Base-by-base conservation (phyloP, 208 protist genomes). In the Trypanosoma rangeli region DNA sequence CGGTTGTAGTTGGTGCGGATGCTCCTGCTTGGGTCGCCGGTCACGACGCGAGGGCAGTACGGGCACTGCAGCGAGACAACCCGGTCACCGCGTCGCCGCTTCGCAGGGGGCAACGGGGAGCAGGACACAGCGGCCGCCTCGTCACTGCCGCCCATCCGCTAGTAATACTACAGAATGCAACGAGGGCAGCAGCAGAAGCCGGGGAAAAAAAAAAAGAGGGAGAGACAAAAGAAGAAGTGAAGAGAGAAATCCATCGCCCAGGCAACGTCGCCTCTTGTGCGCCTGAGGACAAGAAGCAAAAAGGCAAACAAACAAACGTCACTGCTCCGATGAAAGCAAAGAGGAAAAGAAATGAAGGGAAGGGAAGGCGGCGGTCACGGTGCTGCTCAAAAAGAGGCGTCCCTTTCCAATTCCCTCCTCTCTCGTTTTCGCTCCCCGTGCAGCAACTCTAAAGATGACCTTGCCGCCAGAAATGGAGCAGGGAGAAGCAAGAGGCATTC, bases 1-100 rank as follows among this genome's bases (percentile, higher is more conserved):
- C 90, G 83, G 12, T 66, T 64, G 74, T 85, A 95, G 67, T 93
- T 90, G 71, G 87, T 95, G 53, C 73, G 79, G 31, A 89, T 82
- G 61, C 80, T 91, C 42, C 64, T 73, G 63, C 72, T 84, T 7
- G 70, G 62, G 59, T 87, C 73, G 18, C 89, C 86, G 8, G 49
- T 67, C 56, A 91, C 87, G 46, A 65, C 55, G 53, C 87, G 85
- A 26, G 64, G 53, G 67, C 90, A 95, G 58, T 89, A 44, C 2
- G 84, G 80, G 62, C 90, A 95, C 33, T 64, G 65, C 48, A 76
- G 42, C 12, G 57, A 56, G 4, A 66, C n/a, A 8, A 50, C 49
- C 15, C 53, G 15, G 18, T 24, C 58, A 0, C 73, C 39, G n/a
- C n/a, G n/a, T 37, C 64, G 72, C 24, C 52, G 9, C 35, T 22